Conservation (phyloP, 192 early-diverging fungal genomes). For the Paraglomus brasilianum region DNA sequence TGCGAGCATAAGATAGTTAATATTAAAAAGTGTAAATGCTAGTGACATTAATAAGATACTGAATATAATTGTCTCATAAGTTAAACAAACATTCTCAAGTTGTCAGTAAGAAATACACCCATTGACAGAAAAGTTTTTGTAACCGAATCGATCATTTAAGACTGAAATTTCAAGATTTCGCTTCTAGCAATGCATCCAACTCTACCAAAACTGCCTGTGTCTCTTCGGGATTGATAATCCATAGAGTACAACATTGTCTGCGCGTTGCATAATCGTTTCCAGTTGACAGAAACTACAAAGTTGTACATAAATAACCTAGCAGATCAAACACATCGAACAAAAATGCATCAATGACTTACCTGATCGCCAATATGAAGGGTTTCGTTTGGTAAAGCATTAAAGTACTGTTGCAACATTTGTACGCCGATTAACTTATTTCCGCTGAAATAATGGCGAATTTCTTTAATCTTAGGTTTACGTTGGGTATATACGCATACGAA, state of each 20-base stretch:
- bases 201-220: conserved; percentile 73
- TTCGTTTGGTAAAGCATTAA: conserved; percentile 55
- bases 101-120: no score
- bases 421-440: conserved; percentile 95
- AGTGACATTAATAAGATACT: no score
- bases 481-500: not conserved
- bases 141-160: no score
- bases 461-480: not conserved
- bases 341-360: conserved; percentile 30
- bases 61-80: no score
- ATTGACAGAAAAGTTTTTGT: no score
- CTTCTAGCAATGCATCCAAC: conserved; percentile 46
- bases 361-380: conserved; percentile 91
- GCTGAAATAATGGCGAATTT: conserved; percentile 33
- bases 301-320: not conserved
- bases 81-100: no score
- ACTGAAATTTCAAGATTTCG: not conserved
- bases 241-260: conserved; percentile 80
- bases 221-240: conserved; percentile 87
- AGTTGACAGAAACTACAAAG: conserved; percentile 74
- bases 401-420: conserved; percentile 67
- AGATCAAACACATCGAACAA: not conserved
- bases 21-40: no score
- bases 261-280: conserved; percentile 90
- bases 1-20: no score